These are phyloP conservation scores for Pisolithus sp. DNA, from an alignment of 768 basidiomycete species.

Conservation along the genomic window DNA sequence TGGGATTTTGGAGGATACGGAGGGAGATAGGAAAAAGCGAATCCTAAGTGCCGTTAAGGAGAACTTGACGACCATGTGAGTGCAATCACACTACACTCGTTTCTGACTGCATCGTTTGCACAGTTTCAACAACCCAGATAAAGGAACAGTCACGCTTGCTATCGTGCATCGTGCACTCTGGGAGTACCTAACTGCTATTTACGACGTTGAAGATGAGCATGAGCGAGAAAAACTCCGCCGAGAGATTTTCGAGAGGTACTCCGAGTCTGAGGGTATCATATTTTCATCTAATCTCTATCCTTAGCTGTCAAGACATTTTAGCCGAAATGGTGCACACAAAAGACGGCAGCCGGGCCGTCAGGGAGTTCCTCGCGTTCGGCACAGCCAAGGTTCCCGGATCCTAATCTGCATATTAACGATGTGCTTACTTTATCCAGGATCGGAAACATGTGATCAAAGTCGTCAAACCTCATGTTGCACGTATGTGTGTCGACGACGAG, in stretches of 20 bases:
- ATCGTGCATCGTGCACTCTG: slow-evolving; percentile 83
- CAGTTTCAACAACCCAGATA: slow-evolving; percentile 90
- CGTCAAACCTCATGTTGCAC: slow-evolving; percentile 83
- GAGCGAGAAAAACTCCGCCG: slow-evolving; percentile 69
- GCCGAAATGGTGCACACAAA: slow-evolving; percentile 94
- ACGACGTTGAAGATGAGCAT: slow-evolving; percentile 47
- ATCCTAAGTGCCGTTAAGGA: slow-evolving; percentile 66
- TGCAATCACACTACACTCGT: slow-evolving; percentile 2
- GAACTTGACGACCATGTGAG: slow-evolving; percentile 70
- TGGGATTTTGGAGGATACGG: slow-evolving; percentile 59
- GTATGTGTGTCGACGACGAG: slow-evolving; percentile 84
- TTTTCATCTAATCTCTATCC: slow-evolving; percentile 1
- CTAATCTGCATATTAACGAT: too few species aligned
- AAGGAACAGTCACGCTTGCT: slow-evolving; percentile 80
- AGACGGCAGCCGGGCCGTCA: slow-evolving; percentile 80
- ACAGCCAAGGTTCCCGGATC: slow-evolving; percentile 59
- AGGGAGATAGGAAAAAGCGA: slow-evolving; percentile 58
- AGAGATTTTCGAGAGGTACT: slow-evolving; percentile 76
- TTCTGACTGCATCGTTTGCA: not conserved
- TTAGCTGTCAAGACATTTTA: slow-evolving; percentile 74
- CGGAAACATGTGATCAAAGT: slow-evolving; percentile 87
- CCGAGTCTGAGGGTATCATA: not conserved
- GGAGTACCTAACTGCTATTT: slow-evolving; percentile 73
- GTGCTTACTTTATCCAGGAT: slow-evolving; percentile 43
- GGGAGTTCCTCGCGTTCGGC: slow-evolving; percentile 79